Base-by-base conservation (phyloP, 2,329 filamentous ascomycete genomes). In the Fusarium penzigii region DNA sequence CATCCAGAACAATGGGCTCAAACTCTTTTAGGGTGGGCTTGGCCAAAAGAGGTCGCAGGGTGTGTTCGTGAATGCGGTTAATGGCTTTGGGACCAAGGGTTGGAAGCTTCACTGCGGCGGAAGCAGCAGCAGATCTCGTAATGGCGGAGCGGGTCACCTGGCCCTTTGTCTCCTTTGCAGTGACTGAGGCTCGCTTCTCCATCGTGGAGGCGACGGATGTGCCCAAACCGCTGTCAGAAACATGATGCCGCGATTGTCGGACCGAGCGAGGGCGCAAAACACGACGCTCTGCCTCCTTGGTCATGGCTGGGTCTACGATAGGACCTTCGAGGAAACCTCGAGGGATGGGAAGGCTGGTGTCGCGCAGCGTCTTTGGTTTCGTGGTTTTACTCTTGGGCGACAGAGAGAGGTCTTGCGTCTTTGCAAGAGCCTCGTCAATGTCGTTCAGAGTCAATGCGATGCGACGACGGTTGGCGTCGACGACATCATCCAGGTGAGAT, bases 141-240 rank as follows among this genome's bases (percentile, higher is more conserved):
- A 89, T 82, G 60, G 58, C 61, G 29, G 55, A 63, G 41, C 59
- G 56, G 10, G 86, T 80, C 45, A 83, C 79, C 48, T 76, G 74
- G n/a, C 59, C 61, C 57, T 66, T 70, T 48, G 53, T 57, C 39
- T 56, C 61, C 57, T 76, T 78, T 55, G 80, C 58, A 69, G 54
- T 74, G 53, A 72, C 69, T 52, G 61, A 65, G 44, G 71, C 70
- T 59, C 75, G 70, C 68, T 83, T 81, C 58, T 83, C 78, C 50
- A 75, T 76, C 34, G 76, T 79, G 44, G 84, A 88, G 55, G 79
- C 82, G 65, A 96, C 80, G 40, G 92, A 96, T 41, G 90, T 89
- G 47, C 92, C 92, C 58, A 97, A 78, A 48, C 91, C 92, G 70
- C 92, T 96, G 75, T 97, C 92, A 14, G 90, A 94, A 53, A 84